Percentiles rank a stretch among this genome's conserved stretches.
phyloP scores from a whole-genome alignment of 2,329 filamentous ascomycete species.

The Fusarium bulbicola region DNA sequence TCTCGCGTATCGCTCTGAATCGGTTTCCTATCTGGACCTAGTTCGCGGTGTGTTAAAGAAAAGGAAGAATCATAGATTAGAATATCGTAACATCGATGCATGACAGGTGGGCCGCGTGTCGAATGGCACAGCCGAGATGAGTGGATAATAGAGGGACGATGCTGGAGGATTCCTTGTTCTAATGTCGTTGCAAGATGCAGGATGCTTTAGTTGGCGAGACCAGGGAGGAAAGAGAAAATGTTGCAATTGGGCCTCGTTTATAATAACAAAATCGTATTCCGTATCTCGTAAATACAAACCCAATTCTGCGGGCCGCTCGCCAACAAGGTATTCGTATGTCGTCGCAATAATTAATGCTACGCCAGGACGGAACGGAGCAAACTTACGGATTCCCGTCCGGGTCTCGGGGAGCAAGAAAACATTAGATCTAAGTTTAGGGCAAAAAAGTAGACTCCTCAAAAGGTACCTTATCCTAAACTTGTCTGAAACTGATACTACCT shows the following conservation, averaged over 20 bases:
- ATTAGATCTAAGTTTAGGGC: too few relatives aligned
- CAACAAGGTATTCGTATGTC: neutral
- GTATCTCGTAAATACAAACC: constrained; percentile 13
- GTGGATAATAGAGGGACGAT: neutral
- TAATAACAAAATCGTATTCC: constrained; percentile 8
- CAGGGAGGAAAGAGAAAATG: neutral
- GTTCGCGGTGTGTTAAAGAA: neutral
- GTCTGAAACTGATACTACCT: too few relatives aligned
- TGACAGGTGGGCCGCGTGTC: neutral
- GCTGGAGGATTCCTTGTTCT: neutral
- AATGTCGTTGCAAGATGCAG: neutral
- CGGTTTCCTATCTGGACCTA: neutral
- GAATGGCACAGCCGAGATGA: neutral
- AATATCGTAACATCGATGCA: neutral
- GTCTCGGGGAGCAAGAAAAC: too few relatives aligned
- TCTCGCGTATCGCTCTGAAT: constrained; percentile 3
- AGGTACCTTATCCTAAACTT: too few relatives aligned
- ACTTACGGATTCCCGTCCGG: neutral
- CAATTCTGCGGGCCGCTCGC: constrained; percentile 3
- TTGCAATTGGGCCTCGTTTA: constrained; percentile 5
- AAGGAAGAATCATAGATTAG: constrained; percentile 23
- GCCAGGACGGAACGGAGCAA: neutral
- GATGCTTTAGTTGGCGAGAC: neutral
- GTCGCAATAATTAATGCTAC: constrained; percentile 9
- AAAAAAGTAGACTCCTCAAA: too few relatives aligned